Base-by-base conservation (phyloP, 495 filamentous ascomycete genomes). In the Parathielavia appendiculata region DNA sequence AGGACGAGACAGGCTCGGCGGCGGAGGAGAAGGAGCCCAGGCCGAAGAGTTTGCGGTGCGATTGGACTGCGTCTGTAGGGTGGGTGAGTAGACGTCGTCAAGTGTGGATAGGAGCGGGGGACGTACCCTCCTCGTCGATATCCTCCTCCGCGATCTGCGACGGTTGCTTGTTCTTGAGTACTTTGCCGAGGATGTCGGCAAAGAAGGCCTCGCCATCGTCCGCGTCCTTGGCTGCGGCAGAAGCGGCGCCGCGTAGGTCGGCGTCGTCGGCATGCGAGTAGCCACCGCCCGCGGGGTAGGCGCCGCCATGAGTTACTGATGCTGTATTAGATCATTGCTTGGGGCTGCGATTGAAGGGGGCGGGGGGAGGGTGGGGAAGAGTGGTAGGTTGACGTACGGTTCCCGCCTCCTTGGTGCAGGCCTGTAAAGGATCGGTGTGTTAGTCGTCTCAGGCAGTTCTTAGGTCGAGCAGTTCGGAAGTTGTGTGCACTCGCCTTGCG, bases 81-180 rank as follows among this genome's bases (percentile, higher is more conserved):
- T 22, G 9, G 26, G 39, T 23, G 34, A 26, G 41, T 26, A 11
- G 11, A 7, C 12, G 30, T 20, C 10, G 51, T 23, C 13, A 48
- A 26, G 9, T 48, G 40, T 19, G 13, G 20, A 44, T 7, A 17
- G 41, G 22, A 14, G 36, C 22, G 10, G 22, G 52, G n/a, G 12
- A 44, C 69, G 41, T 5, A 76, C 76, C 69, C 34, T 85, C 76
- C 66, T 88, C 84, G 59, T 88, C 79, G 30, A 87, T 60, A n/a
- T 79, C 75, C 40, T 83, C 79, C 30, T 81, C 66, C 8, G 70
- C 69, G 17, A 83, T 67, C 26, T 71, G 52, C 23, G 75, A 9
- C 36, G 19, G 16, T 12, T 20, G 66, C 70, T 78, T 79, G 65
- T 79, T 80, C 60, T 77, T 65, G 14, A 71, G 68, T 26, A 86